Evolutionary conservation across 2,329 filamentous ascomycete species (phyloP).

Genomic region (Lasiodiplodia hormozganensis): DNA sequence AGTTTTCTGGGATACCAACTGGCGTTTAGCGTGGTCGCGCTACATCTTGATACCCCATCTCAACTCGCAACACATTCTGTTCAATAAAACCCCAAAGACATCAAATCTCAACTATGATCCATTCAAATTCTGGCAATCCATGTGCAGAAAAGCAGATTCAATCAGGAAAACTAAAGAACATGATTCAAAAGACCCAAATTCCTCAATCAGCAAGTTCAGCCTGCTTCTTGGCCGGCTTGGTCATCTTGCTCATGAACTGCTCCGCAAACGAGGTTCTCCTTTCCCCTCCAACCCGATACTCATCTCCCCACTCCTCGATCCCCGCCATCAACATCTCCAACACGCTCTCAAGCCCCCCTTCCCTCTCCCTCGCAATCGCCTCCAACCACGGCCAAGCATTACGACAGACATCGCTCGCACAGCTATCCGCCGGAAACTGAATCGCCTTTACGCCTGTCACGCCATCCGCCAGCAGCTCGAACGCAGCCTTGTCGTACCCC

Average conservation of each 20-base stretch:
- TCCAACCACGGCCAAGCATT: slow-evolving; percentile 47
- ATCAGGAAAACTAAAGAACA: neutral
- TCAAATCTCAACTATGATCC: neutral
- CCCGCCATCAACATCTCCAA: slow-evolving; percentile 34
- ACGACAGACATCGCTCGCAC: slow-evolving; percentile 42
- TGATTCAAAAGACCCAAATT: no score
- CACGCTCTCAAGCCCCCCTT: slow-evolving; percentile 37
- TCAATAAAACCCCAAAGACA: neutral
- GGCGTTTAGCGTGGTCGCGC: neutral
- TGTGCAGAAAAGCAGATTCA: neutral
- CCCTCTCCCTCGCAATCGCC: slow-evolving; percentile 40
- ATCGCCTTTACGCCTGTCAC: slow-evolving; percentile 40
- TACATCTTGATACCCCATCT: slow-evolving; percentile 10
- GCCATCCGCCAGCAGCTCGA: slow-evolving; percentile 37
- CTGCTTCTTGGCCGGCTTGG: no score
- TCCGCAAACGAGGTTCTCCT: neutral
- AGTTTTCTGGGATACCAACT: neutral
- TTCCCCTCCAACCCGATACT: neutral
- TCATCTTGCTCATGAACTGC: slow-evolving; percentile 2
- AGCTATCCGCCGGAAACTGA: slow-evolving; percentile 33
- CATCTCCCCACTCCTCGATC: neutral
- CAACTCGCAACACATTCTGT: neutral
- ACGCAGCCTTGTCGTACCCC: slow-evolving; percentile 43
- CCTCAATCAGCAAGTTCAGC: neutral
- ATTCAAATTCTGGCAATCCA: neutral